Evolutionary conservation across 208 protist genomes (phyloP), one percentile per base, ranked within the genome.

Genomic region (Leishmania turanica): DNA sequence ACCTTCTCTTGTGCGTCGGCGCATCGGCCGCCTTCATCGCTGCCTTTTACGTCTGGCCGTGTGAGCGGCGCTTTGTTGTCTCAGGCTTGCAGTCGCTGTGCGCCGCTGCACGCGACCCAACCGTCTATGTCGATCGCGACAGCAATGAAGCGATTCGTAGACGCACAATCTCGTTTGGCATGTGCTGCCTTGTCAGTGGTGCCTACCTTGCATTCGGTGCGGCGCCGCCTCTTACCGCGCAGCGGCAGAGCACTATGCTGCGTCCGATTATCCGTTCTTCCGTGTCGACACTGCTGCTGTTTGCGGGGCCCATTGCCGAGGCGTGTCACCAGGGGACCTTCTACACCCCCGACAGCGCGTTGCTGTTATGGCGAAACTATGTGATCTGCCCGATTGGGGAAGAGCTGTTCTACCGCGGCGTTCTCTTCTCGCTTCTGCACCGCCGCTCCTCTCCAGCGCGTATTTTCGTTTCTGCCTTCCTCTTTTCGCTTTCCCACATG

Each of bases 341-440:
- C 45, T 56, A 56, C 15, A 27, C 72, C 5, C 45, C 68, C 5
- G 53, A 66, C 49, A 78, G 80, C 51, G 47, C 49, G 40, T 70
- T 80, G 51, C 54, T 89, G 34, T 54, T 70, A 40, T 89, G 90
- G 70, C 76, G 93, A 13, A 86, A 92, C 73, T 65, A 91, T 54
- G 31, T 96, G 7, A 51, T 96, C 3, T 91, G 89, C 54, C 93
- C 93, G 11, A 73, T 94, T 31, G 91, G 90, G 1, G 92, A 97
- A 73, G 92, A 97, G 76, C 37, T 94, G 0, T 94, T 97, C 66
- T 97, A 93, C 78, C 87, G 94, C 15, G 94, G 87, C 17, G 80
- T 95, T 13, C 85, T 96, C 34, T 87, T 95, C 37, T 51, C 90
- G 1, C 51, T 95, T 4, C 62, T 97, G 42, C 60, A 78, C 5